Base-by-base conservation (phyloP, 1,139 yeast species). In the Meyerozyma guilliermondii region DNA sequence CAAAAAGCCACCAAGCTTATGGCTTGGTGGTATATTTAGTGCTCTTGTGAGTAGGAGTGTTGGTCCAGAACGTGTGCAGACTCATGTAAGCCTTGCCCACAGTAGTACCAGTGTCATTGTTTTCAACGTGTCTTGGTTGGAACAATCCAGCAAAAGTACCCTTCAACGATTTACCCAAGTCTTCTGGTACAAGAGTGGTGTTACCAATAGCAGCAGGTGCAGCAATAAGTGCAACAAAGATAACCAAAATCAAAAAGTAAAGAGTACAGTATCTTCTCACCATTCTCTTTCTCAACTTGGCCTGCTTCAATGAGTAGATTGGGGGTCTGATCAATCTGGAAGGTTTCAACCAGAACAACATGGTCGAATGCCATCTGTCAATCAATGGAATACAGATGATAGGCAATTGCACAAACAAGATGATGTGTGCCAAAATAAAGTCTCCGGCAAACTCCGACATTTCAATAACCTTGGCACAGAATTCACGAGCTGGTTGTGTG, bases 321-420 rank as follows among this genome's bases (percentile, higher is more conserved):
- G 98, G 99, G 52, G 98, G 98, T 70, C 99, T 87, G 61, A 92
- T 92, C 74, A 92, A 96, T 72, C 95, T 85, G 48, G 95, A 84
- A 50, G 98, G 98, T 67, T 89, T 87, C 71, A 92, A 83, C 99
- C 99, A 92, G 83, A 92, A 92, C 70, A 92, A 79, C 92, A 92
- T 83, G 70, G 91, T 86, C 39, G 98, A 91, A 71, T 92, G 99
- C 95, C 96, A 89, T 75, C 91, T 87, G 73, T 92, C 98, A 65
- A 91, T 74, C 68, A 81, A 77, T 59, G 99, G 99, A 56, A 92
- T 71, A 53, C 79, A 76, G 54, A 94, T 76, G 44, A 89, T 62
- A 56, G 99, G 99, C 63, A 88, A 77, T 72, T 92, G 98, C 55
- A 83, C 73, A 76, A 92, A 87, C 64, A 92, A 74, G 48, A 92